Conservation (phyloP, 2,329 filamentous ascomycete genomes). For the Tolypocladium inflatum region DNA sequence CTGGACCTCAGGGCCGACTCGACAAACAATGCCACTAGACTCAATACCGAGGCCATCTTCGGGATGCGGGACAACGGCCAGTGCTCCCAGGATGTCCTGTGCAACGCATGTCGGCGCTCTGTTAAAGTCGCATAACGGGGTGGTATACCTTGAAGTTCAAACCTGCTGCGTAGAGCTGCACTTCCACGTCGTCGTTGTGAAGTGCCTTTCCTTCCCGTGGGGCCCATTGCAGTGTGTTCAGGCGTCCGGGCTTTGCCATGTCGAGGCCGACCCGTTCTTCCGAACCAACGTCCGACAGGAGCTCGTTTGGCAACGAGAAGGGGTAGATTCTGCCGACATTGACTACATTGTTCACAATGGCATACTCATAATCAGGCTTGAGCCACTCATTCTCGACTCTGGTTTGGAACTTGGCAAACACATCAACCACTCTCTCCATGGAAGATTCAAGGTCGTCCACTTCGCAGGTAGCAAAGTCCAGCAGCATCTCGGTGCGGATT, state of each 20-base stretch:
- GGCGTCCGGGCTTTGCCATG: not conserved
- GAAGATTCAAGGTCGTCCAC: slow-evolving; percentile 2
- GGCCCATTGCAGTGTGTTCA: not conserved
- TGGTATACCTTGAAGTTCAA: slow-evolving; percentile 18
- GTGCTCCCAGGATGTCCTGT: too few species aligned
- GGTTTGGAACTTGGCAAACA: not conserved
- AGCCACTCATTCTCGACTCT: not conserved
- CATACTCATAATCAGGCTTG: slow-evolving; percentile 1
- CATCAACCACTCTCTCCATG: not conserved
- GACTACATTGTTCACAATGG: not conserved
- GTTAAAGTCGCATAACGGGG: too few species aligned
- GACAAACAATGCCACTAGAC: too few species aligned
- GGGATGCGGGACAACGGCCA: too few species aligned
- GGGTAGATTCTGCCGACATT: not conserved
- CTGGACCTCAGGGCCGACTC: too few species aligned
- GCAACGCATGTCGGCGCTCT: too few species aligned
- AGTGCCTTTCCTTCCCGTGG: not conserved
- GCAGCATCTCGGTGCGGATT: slow-evolving; percentile 15
- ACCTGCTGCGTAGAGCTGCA: slow-evolving; percentile 20
- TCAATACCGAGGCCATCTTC: too few species aligned
- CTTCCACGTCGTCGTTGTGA: slow-evolving; percentile 17
- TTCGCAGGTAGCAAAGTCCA: slow-evolving; percentile 18
- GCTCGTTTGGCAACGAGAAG: not conserved
- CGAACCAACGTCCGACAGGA: not conserved
- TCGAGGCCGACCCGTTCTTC: not conserved